Base-by-base conservation (phyloP, 1,139 yeast genomes). In the Zygotorulaspora mrakii region DNA sequence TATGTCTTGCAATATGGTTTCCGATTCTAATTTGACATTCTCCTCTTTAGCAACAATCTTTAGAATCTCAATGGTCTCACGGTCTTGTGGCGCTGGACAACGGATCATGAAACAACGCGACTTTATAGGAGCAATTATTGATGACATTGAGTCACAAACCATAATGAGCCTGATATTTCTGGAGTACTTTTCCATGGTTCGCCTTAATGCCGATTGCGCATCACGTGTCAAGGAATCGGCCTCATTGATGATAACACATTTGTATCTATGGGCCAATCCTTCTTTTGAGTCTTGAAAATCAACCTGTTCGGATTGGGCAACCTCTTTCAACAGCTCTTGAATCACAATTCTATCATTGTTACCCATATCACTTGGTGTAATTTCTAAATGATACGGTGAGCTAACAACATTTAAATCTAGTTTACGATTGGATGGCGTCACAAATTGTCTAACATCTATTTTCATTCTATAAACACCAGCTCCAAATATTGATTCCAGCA, bases 151-250 rank as follows among this genome's bases (percentile, higher is more conserved):
- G 59, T 86, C 91, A 54, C 96, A 86, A 22, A 91, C 74, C 69
- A 91, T 69, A 37, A 94, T 77, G 49, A 91, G 69, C 48, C 99
- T 75, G 53, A 91, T 78, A 58, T 87, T 89, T 16, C 83, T 74
- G 3, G 96, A 86, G 65, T 89, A 91, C 59, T 91, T 91, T 60
- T 91, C 99, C 97, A 91, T 94, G 1, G 99, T 91, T 60, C 99
- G 76, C 66, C 98, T 75, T 54, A 91, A 69, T 0, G 99, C 99
- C 59, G 89, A 96, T 64, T 91, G 99, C 0, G 98, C 98, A 34
- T 95, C 96, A 0, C 96, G 89, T 0, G 98, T 91, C 89, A 91
- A 86, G n/a, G 95, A 74, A 52, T 91, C 96, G 0, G 98, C 97
- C 62, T 91, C 97, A 59, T 94, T 91, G 43, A 91, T 88, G 10